phyloP scores from a whole-genome alignment of 2,329 filamentous ascomycete genomes.

The Aspergillaceae sp. region DNA sequence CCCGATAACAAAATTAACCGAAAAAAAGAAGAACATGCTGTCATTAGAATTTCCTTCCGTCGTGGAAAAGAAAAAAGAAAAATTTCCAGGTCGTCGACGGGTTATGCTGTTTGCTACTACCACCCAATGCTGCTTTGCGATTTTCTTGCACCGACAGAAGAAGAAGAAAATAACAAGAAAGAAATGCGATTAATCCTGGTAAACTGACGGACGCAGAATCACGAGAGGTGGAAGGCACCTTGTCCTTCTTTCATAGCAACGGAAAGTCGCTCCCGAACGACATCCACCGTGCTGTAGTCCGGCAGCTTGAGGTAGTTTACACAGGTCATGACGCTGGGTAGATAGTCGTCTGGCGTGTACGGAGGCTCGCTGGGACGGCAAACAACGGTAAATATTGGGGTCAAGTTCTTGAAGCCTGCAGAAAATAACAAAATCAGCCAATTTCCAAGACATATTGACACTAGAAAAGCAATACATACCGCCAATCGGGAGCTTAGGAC shows the following conservation, averaged over 20 bases:
- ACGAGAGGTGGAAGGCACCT: slow-evolving; percentile 94
- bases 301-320: slow-evolving; percentile 98
- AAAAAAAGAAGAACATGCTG: slow-evolving; percentile 6
- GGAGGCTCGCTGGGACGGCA: slow-evolving; percentile 97
- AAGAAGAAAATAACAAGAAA: slow-evolving; percentile 5
- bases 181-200: neutral
- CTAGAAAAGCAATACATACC: slow-evolving; percentile 48
- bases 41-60: slow-evolving; percentile 4
- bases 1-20: too few species aligned
- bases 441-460: neutral
- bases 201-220: slow-evolving; percentile 3
- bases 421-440: slow-evolving; percentile 3
- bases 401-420: slow-evolving; percentile 88
- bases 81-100: too few species aligned
- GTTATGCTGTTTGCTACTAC: too few species aligned
- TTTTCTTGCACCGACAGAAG: neutral
- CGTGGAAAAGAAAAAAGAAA: too few species aligned
- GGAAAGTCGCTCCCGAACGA: slow-evolving; percentile 68
- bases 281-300: slow-evolving; percentile 73
- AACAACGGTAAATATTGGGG: slow-evolving; percentile 97
- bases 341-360: slow-evolving; percentile 88
- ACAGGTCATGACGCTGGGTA: slow-evolving; percentile 99
- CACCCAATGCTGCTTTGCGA: too few species aligned
- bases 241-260: slow-evolving; percentile 92
- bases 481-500: slow-evolving; percentile 94